Percentiles rank a stretch among this genome's conserved stretches.
Evolutionary conservation across 805 yeast species (phyloP).

Genomic region (Wickerhamiella hasegawae): DNA sequence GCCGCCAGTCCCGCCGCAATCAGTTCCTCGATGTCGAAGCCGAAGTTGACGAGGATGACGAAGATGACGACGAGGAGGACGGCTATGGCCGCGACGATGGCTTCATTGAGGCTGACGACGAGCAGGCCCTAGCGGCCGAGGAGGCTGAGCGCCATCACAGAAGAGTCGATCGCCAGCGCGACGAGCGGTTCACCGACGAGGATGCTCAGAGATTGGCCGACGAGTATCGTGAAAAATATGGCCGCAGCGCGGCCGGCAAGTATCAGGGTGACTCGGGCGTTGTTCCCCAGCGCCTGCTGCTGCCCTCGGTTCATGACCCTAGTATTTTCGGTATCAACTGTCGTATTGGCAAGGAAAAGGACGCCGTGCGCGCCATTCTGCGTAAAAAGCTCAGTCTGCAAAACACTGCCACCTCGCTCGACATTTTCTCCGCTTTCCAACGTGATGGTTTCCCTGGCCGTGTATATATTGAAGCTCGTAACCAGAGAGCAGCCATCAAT

Average conservation of each 20-base stretch:
- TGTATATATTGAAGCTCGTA: constrained; percentile 85
- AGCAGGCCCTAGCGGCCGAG: constrained; percentile 26
- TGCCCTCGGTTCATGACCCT: constrained; percentile 95
- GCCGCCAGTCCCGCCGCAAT: constrained; percentile 35
- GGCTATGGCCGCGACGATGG: constrained; percentile 64
- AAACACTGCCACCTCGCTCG: constrained; percentile 61
- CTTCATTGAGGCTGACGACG: constrained; percentile 38
- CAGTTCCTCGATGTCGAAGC: constrained; percentile 97
- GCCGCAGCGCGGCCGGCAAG: constrained; percentile 64
- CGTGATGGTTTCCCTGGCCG: constrained; percentile 87
- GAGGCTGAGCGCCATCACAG: constrained; percentile 59
- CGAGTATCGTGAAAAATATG: constrained; percentile 80
- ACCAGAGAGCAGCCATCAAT: constrained; percentile 77
- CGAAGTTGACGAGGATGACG: constrained; percentile 96
- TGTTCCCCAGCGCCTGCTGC: constrained; percentile 80
- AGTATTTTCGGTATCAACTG: constrained; percentile 91
- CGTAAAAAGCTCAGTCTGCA: constrained; percentile 71
- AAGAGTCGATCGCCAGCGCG: constrained; percentile 60
- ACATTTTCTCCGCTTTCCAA: constrained; percentile 79
- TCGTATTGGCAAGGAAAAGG: constrained; percentile 86
- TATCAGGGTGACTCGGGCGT: constrained; percentile 74
- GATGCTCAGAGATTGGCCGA: constrained; percentile 92
- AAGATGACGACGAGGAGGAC: constrained; percentile 93
- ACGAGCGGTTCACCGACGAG: constrained; percentile 72
- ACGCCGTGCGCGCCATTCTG: constrained; percentile 65